These are phyloP conservation scores for Thoreauomyces humboldtii DNA, from an alignment of 192 early-diverging fungal species.

Conservation along the genomic window DNA sequence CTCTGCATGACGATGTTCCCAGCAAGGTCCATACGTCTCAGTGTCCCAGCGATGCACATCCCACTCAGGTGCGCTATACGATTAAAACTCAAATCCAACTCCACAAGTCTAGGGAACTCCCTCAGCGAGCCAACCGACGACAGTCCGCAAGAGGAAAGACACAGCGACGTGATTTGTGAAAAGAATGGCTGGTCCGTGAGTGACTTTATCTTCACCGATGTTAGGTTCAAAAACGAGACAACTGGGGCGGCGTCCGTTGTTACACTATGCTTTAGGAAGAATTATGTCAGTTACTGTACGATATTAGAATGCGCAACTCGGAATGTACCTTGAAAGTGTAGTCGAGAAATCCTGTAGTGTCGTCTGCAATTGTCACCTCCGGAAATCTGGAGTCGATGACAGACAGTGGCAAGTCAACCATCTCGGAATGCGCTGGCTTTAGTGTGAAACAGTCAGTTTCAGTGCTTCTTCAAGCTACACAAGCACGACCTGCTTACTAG, in stretches of 20 bases:
- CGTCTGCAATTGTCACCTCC: slow-evolving; percentile 23
- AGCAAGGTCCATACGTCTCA: slow-evolving; percentile 36
- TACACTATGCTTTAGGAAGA: slow-evolving; percentile 1
- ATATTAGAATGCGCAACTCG: too few relatives aligned
- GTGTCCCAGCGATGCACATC: neutral
- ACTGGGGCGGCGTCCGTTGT: slow-evolving; percentile 15
- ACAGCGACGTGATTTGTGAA: slow-evolving; percentile 1
- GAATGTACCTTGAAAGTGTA: slow-evolving; percentile 18
- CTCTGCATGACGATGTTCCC: slow-evolving; percentile 29
- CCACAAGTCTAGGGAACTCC: slow-evolving; percentile 34
- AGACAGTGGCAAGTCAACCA: slow-evolving; percentile 5
- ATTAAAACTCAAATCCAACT: slow-evolving; percentile 53
- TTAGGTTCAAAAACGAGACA: slow-evolving; percentile 9
- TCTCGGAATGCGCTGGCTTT: slow-evolving; percentile 2
- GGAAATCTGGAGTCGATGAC: slow-evolving; percentile 17
- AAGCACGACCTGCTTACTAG: too few relatives aligned
- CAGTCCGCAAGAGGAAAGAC: slow-evolving; percentile 33
- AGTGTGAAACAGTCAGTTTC: too few relatives aligned
- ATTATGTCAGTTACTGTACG: too few relatives aligned
- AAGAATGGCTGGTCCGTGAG: slow-evolving; percentile 6
- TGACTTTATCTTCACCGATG: slow-evolving; percentile 5
- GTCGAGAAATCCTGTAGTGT: slow-evolving; percentile 7
- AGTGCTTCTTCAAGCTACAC: too few relatives aligned
- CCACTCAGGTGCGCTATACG: slow-evolving; percentile 21
- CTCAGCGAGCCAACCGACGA: slow-evolving; percentile 32